Evolutionary conservation across 129 eudicot genomes (phyloP).

Genomic region (Daucus carota): DNA sequence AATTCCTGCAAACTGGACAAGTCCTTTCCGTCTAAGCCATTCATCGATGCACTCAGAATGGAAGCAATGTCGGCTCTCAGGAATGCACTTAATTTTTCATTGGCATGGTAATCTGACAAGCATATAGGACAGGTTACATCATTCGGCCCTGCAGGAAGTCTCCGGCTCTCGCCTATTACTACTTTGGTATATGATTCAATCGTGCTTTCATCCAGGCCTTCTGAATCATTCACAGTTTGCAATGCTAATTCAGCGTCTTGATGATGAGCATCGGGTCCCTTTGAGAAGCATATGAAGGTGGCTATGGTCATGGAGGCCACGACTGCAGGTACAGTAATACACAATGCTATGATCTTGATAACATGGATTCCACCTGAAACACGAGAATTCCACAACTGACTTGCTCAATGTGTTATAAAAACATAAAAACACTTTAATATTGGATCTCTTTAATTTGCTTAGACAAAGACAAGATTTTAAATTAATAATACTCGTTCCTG

Average conservation of each 20-base stretch:
- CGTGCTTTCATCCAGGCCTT: neutral
- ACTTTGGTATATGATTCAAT: neutral
- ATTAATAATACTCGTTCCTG: no score
- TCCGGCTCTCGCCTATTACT: neutral
- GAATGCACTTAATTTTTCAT: neutral
- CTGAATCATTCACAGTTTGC: neutral
- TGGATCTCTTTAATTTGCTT: no score
- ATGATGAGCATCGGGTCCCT: neutral
- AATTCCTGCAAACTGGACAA: constrained; percentile 2
- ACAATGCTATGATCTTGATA: neutral
- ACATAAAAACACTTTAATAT: no score
- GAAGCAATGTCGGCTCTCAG: neutral
- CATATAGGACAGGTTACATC: neutral
- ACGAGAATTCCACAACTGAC: neutral
- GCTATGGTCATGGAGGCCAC: neutral
- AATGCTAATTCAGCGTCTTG: neutral
- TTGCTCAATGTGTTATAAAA: no score
- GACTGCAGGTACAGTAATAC: neutral
- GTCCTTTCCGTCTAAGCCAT: neutral
- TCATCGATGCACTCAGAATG: neutral
- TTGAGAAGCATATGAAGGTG: neutral
- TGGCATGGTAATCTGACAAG: neutral
- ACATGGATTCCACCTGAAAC: neutral
- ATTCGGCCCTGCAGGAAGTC: neutral
- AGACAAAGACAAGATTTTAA: no score